These are phyloP conservation scores for Tolypocladium tundrense DNA, from an alignment of 2,329 filamentous ascomycete genomes.

Conservation along the genomic window DNA sequence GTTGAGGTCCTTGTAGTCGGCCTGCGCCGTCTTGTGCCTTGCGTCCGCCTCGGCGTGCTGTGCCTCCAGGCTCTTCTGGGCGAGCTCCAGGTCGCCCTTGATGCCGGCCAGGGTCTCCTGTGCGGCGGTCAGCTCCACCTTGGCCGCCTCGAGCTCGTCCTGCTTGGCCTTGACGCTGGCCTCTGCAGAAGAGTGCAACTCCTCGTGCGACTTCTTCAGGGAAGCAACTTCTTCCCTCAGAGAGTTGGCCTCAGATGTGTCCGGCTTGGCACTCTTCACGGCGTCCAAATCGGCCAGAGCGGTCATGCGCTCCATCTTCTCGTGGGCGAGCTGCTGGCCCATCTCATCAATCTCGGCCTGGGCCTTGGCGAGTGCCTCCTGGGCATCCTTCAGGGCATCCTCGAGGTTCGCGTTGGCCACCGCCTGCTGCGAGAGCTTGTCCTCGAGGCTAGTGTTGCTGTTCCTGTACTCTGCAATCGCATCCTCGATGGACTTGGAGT, in stretches of 20 bases:
- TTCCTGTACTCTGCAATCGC: slow-evolving; percentile 28
- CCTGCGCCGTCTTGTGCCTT: slow-evolving; percentile 42
- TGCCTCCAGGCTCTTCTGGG: slow-evolving; percentile 43
- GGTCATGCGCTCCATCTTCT: slow-evolving; percentile 50
- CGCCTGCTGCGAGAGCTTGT: slow-evolving; percentile 24
- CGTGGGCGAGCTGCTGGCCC: slow-evolving; percentile 43
- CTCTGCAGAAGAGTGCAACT: slow-evolving; percentile 25
- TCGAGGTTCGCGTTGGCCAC: slow-evolving; percentile 25
- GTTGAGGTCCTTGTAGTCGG: slow-evolving; percentile 54
- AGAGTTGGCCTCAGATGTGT: slow-evolving; percentile 43
- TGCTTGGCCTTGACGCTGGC: slow-evolving; percentile 24
- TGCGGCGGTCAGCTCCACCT: slow-evolving; percentile 23
- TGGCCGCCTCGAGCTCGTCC: slow-evolving; percentile 22
- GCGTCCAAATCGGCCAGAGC: slow-evolving; percentile 52
- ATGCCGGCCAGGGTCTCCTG: slow-evolving; percentile 20
- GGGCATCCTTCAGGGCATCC: slow-evolving; percentile 24
- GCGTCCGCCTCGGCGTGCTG: slow-evolving; percentile 39
- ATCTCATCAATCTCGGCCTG: slow-evolving; percentile 39
- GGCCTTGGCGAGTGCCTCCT: slow-evolving; percentile 32
- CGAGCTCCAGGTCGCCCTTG: slow-evolving; percentile 34
- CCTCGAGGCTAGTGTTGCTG: slow-evolving; percentile 21
- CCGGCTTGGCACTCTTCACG: slow-evolving; percentile 42
- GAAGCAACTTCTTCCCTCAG: slow-evolving; percentile 39
- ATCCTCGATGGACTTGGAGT: slow-evolving; percentile 28
- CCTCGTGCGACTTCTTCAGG: slow-evolving; percentile 36